phyloP scores from a whole-genome alignment of 371 early-diverging fungal species.

The Lichtheimia ornata region DNA sequence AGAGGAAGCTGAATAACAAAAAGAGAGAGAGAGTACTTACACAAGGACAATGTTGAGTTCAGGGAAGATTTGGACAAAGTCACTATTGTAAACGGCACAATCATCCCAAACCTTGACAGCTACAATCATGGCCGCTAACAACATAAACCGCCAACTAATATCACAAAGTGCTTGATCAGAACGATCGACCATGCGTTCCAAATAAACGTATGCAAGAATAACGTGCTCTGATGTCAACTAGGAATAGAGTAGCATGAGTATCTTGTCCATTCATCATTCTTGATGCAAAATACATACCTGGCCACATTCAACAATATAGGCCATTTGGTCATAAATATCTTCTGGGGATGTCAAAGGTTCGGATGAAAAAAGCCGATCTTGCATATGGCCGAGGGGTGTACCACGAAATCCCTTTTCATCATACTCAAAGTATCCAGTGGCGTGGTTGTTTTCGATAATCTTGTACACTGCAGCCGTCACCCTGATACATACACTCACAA shows the following conservation, averaged over 20 bases:
- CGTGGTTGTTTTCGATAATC: slow-evolving; percentile 37
- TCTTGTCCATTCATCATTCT: no score
- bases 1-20: background rate
- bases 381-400: slow-evolving; percentile 16
- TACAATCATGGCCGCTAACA: slow-evolving; percentile 68
- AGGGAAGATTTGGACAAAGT: slow-evolving; percentile 80
- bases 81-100: slow-evolving; percentile 84
- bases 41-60: slow-evolving; percentile 36
- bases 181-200: slow-evolving; percentile 68
- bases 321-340: slow-evolving; percentile 41
- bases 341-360: slow-evolving; percentile 33
- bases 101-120: slow-evolving; percentile 90
- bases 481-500: slow-evolving; percentile 9
- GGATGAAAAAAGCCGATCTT: slow-evolving; percentile 7
- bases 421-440: slow-evolving; percentile 21
- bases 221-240: slow-evolving; percentile 71
- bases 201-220: slow-evolving; percentile 73
- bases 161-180: slow-evolving; percentile 64
- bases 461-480: slow-evolving; percentile 32
- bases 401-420: slow-evolving; percentile 26
- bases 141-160: slow-evolving; percentile 74
- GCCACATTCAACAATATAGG: slow-evolving; percentile 55
- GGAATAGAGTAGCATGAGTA: background rate
- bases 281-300: no score
- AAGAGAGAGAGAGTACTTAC: slow-evolving; percentile 16